Evolutionary conservation across 1,139 yeast species (phyloP).

Genomic region (Kluyveromyces sp.): DNA sequence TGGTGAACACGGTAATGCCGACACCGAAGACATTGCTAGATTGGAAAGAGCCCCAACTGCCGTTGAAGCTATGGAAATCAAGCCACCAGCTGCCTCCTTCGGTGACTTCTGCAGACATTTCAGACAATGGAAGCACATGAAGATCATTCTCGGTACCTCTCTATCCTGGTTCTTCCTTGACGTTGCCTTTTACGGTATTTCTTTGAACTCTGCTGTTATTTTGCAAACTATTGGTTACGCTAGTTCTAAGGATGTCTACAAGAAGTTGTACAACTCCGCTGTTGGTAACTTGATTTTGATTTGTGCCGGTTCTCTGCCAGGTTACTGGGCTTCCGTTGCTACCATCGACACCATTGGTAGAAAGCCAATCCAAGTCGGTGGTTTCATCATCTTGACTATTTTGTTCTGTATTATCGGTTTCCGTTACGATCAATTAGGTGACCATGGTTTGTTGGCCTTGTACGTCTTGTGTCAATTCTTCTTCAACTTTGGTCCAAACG

Average conservation of each 20-base stretch:
- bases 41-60: constrained; percentile 37
- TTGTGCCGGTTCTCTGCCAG: constrained; percentile 90
- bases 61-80: constrained; percentile 31
- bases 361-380: constrained; percentile 69
- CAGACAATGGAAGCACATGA: constrained; percentile 81
- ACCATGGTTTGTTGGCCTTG: constrained; percentile 61
- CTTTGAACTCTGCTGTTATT: constrained; percentile 70
- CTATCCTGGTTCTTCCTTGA: constrained; percentile 96
- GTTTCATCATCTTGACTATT: constrained; percentile 61
- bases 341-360: constrained; percentile 74
- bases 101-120: constrained; percentile 63
- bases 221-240: constrained; percentile 83
- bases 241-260: constrained; percentile 52
- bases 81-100: constrained; percentile 42
- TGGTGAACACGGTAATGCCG: constrained; percentile 42
- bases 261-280: constrained; percentile 62
- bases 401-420: constrained; percentile 63
- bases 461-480: constrained; percentile 76
- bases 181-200: constrained; percentile 89
- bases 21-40: constrained; percentile 34
- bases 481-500: constrained; percentile 91
- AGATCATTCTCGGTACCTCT: constrained; percentile 85
- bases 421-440: constrained; percentile 59
- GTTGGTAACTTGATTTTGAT: constrained; percentile 83
- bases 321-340: constrained; percentile 77